These are phyloP conservation scores for Cryptosporidium andersoni DNA, from an alignment of 169 alveolate genomes.

Conservation along the genomic window DNA sequence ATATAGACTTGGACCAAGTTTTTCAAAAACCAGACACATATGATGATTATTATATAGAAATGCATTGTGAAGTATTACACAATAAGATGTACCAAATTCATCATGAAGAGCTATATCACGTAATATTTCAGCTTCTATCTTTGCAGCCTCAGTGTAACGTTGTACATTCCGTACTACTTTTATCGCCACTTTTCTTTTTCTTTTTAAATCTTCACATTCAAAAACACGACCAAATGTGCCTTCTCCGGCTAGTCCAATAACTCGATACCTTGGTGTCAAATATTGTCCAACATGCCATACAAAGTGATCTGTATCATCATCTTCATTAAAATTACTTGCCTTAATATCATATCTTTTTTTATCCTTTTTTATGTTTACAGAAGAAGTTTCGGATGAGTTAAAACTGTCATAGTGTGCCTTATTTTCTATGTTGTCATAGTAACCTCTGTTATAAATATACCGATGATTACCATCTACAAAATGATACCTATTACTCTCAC, in stretches of 20 bases:
- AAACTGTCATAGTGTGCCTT: neutral
- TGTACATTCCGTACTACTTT: slow-evolving; percentile 93
- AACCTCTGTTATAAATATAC: slow-evolving; percentile 1
- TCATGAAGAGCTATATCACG: slow-evolving; percentile 86
- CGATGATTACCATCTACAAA: no score
- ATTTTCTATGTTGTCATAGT: slow-evolving; percentile 22
- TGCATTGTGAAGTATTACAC: slow-evolving; percentile 88
- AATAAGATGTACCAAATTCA: slow-evolving; percentile 83
- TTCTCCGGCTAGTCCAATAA: slow-evolving; percentile 90
- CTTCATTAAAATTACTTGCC: neutral
- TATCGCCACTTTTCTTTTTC: slow-evolving; percentile 85
- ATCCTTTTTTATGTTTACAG: neutral
- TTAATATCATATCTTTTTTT: neutral
- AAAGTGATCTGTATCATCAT: slow-evolving; percentile 54
- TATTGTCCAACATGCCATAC: slow-evolving; percentile 43
- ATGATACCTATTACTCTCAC: slow-evolving; percentile 5
- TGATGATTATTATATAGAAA: slow-evolving; percentile 86
- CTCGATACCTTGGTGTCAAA: slow-evolving; percentile 78
- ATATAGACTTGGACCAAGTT: slow-evolving; percentile 93
- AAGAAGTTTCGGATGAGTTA: slow-evolving; percentile 14
- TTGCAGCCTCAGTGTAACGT: slow-evolving; percentile 94
- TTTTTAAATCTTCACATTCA: slow-evolving; percentile 84
- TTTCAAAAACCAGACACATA: slow-evolving; percentile 94
- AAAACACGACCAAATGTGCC: slow-evolving; percentile 99
- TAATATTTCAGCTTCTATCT: slow-evolving; percentile 93